Evolutionary conservation across 805 yeast genomes (phyloP), one percentile per base, ranked within the genome.

Genomic region (Sugiyamaella floridensis): DNA sequence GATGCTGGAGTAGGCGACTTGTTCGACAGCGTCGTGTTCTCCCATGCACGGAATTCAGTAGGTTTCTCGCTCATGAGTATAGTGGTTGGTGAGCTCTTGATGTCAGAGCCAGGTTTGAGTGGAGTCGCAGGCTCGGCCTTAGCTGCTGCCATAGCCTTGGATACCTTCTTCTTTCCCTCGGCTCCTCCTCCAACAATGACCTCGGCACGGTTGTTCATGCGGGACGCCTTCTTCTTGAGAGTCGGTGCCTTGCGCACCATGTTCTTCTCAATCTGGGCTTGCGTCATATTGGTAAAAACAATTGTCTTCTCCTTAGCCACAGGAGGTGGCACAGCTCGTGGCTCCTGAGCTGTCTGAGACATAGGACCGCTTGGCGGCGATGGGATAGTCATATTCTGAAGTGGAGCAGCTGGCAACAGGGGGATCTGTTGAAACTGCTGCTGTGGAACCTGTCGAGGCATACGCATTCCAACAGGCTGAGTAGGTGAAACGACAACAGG

Each of bases 1-100:
- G 60, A 60, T 15, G 66, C 67, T 12, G 69, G 69, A 1, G 69
- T 65, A 1, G 67, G 69, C 22, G 66, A 62, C 20, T 58, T 22
- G 43, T 16, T 43, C 22, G 43, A 7, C 37, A 37, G 8, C 16
- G 44, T 19, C 19, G 49, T 22, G 14, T 26, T 22, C 14, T 40
- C 44, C 19, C 40, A 26, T 15, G 18, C 43, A 3, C 55, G 32
- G 10, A 14, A 40, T 19, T 47, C 53, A 3, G 55, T 49, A 7
- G 55, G 44, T 45, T 48, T 34, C 19, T 53, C 53, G 29, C 50
- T 49, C 55, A 53, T 49, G 9, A 50, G 28, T 7, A 53, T 42
- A 3, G 55, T 53, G 11, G 53, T 53, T 10, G 55, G 55, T 18
- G 55, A 53, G 45, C 49, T 44, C 15, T 20, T 29, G 14, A 32